Base-by-base conservation (phyloP, 2,329 filamentous ascomycete genomes). In the Tolypocladium capitatum region DNA sequence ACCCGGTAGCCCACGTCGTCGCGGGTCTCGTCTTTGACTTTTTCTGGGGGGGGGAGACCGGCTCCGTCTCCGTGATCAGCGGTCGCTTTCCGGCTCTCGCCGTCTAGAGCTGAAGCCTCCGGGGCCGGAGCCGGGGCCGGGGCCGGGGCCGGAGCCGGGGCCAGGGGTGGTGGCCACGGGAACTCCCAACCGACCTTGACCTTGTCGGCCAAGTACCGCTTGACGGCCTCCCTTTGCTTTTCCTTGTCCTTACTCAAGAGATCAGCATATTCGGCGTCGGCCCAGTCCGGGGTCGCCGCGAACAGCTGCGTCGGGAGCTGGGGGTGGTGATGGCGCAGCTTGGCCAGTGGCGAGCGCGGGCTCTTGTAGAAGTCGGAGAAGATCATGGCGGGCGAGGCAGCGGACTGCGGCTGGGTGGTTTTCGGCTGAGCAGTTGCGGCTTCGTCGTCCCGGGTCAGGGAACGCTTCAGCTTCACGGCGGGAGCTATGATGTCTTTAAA, bases 181-280 rank as follows among this genome's bases (percentile, higher is more conserved):
- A 80, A 83, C 0, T 67, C 64, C 80, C 80, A 84, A 56, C 82
- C 78, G 51, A 70, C 71, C 51, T 71, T 73, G 36, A 83, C 66
- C 53, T 72, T 76, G 21, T 71, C 68, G 3, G 66, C 62, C 1
- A 84, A 63, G 53, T 74, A 76, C 45, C 68, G 72, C 56, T 69
- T 76, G 33, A 83, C 73, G 13, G 80, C 80, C 36, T 80, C 76
- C 58, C 82, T 83, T 55, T 81, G 76, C 63, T 74, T 80, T 27
- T 62, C 52, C 60, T 81, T 82, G 59, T 83, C 80, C 56, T 70
- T 74, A 59, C 75, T 81, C 45, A 80, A 62, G 6, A 83, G 68
- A 57, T 83, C 80, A 20, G 75, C 70, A 51, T 82, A 75, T 55
- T 79, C 75, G 55, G 80, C 68, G 40, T 65, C 59, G n/a, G 57